phyloP scores from a whole-genome alignment of 129 eudicot species.

The Logfia minima region DNA sequence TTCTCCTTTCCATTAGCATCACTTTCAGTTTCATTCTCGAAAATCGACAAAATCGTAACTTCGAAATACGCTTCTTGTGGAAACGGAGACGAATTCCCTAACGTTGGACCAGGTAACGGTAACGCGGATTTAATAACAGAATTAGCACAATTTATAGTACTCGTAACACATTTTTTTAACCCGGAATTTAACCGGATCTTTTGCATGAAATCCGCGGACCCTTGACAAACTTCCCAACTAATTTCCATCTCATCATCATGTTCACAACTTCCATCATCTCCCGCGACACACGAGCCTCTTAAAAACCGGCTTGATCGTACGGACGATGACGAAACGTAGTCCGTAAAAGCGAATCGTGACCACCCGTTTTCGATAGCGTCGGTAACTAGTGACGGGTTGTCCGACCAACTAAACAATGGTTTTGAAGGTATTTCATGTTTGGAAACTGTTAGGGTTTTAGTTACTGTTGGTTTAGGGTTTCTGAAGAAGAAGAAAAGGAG shows the following conservation, averaged over 20 bases:
- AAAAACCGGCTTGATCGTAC: slow-evolving; percentile 48
- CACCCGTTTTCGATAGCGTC: slow-evolving; percentile 95
- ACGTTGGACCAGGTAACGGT: slow-evolving; percentile 36
- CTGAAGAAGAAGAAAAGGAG: slow-evolving; percentile 29
- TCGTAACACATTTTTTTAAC: slow-evolving; percentile 12
- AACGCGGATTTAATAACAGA: slow-evolving; percentile 35
- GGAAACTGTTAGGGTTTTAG: slow-evolving; percentile 7
- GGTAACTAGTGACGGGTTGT: slow-evolving; percentile 72
- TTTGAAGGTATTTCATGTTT: slow-evolving; percentile 25
- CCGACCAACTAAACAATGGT: slow-evolving; percentile 60
- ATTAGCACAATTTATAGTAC: slow-evolving; percentile 17
- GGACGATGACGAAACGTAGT: slow-evolving; percentile 40
- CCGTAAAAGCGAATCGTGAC: slow-evolving; percentile 76
- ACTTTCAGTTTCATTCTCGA: slow-evolving; percentile 20
- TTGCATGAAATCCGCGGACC: slow-evolving; percentile 89
- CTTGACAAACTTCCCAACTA: slow-evolving; percentile 77
- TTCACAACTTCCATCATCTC: slow-evolving; percentile 16
- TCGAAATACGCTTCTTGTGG: slow-evolving; percentile 79
- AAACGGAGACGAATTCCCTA: slow-evolving; percentile 33
- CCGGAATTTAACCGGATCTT: slow-evolving; percentile 40
- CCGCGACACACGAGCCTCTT: slow-evolving; percentile 42
- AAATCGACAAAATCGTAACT: slow-evolving; percentile 49
- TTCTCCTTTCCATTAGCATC: slow-evolving; percentile 24
- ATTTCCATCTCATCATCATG: slow-evolving; percentile 46
- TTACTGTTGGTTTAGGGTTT: slow-evolving; percentile 18